phyloP scores from a whole-genome alignment of 148 eudicot genomes.

The Amaranthus palmeri region DNA sequence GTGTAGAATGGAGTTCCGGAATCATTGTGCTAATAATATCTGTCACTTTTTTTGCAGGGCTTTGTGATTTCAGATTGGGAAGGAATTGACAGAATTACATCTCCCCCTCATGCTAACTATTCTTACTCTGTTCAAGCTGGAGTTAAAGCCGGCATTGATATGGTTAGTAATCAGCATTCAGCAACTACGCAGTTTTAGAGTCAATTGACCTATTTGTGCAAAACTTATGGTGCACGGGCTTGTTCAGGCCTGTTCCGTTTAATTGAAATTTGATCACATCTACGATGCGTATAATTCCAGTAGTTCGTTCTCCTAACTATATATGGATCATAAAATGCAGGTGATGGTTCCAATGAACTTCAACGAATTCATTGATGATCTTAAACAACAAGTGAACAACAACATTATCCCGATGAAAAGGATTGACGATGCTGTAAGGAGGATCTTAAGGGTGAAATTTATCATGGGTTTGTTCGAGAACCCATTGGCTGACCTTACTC shows the following conservation, averaged over 20 bases:
- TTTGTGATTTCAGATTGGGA: slow-evolving; percentile 71
- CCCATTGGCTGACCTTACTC: slow-evolving; percentile 52
- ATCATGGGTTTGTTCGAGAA: slow-evolving; percentile 59
- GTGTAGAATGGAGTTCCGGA: no score
- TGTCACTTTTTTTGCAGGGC: slow-evolving; percentile 29
- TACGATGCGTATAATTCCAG: no score
- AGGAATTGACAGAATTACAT: slow-evolving; percentile 62
- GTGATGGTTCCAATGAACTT: slow-evolving; percentile 49
- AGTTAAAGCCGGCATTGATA: slow-evolving; percentile 57
- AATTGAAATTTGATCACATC: no score
- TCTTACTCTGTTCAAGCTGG: slow-evolving; percentile 54
- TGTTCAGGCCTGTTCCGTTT: no score
- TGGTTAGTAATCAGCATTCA: slow-evolving; percentile 27
- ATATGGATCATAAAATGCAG: slow-evolving; percentile 18
- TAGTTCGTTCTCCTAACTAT: no score
- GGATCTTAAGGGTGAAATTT: slow-evolving; percentile 60
- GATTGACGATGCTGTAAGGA: slow-evolving; percentile 56
- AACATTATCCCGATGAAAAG: slow-evolving; percentile 51
- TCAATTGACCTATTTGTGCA: no score
- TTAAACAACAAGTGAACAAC: slow-evolving; percentile 38
- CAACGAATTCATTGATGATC: slow-evolving; percentile 42
- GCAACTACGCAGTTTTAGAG: no score
- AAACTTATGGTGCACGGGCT: no score
- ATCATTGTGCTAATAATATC: not conserved
- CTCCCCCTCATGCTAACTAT: slow-evolving; percentile 61